A percentile compares a stretch with the other conserved stretches of the same genome.
Conservation (phyloP, 495 filamentous ascomycete genomes). For the Baudoinia panamericana region DNA sequence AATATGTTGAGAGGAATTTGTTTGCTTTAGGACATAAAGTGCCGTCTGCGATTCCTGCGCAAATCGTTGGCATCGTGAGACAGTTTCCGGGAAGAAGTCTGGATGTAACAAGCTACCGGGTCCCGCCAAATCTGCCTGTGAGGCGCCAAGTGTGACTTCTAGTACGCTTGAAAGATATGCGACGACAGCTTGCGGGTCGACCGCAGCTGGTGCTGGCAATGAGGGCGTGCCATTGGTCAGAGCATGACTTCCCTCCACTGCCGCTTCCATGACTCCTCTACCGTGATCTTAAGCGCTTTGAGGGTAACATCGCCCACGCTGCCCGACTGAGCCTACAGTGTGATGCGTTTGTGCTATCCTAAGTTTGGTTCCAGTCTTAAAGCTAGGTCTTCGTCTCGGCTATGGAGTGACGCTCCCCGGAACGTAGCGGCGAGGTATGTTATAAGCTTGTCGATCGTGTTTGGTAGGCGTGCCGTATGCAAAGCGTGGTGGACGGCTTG, state of each 20-base stretch:
- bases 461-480: too few relatives aligned
- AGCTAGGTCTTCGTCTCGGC: too few relatives aligned
- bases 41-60: slow-evolving; percentile 74
- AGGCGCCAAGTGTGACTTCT: slow-evolving; percentile 73
- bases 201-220: slow-evolving; percentile 31
- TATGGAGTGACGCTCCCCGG: too few relatives aligned
- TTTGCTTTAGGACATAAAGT: slow-evolving; percentile 81
- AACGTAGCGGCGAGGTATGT: too few relatives aligned
- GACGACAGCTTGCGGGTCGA: slow-evolving; percentile 52
- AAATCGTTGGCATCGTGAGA: slow-evolving; percentile 78
- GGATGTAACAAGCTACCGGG: slow-evolving; percentile 71
- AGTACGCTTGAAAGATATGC: slow-evolving; percentile 70
- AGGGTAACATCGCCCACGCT: too few relatives aligned
- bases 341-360: too few relatives aligned
- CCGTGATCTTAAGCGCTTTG: not conserved
- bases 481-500: too few relatives aligned
- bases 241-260: slow-evolving; percentile 23
- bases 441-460: too few relatives aligned
- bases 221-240: slow-evolving; percentile 25
- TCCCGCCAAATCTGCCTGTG: slow-evolving; percentile 61
- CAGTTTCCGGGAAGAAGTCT: slow-evolving; percentile 55
- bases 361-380: too few relatives aligned
- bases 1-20: slow-evolving; percentile 41
- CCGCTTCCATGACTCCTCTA: slow-evolving; percentile 28
- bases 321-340: too few relatives aligned